Evolutionary conservation across 495 filamentous ascomycete genomes (phyloP).

Genomic region (Aspergillus mulundensis): DNA sequence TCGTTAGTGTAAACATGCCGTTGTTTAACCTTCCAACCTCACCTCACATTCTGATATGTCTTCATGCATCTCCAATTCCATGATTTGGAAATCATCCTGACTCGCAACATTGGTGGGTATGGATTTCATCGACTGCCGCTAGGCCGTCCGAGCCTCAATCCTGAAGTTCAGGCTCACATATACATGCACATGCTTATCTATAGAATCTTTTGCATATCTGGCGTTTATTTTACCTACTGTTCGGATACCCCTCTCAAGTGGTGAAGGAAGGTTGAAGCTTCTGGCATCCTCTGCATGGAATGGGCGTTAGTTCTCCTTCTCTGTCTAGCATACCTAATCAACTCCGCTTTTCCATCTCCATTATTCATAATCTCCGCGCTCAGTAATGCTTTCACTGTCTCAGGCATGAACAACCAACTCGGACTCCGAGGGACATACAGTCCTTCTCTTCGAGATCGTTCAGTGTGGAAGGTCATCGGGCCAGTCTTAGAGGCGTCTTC

Average conservation of each 20-base stretch:
- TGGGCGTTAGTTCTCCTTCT: not conserved
- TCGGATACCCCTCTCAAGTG: slow-evolving; percentile 19
- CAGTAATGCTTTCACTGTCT: not conserved
- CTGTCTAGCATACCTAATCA: slow-evolving; percentile 12
- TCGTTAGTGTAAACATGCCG: not conserved
- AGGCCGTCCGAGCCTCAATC: not conserved
- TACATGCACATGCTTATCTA: slow-evolving; percentile 9
- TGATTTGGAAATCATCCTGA: not conserved
- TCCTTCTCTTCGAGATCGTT: slow-evolving; percentile 49
- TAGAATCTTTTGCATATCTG: slow-evolving; percentile 9
- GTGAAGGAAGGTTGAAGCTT: not conserved
- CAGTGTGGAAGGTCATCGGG: slow-evolving; percentile 46
- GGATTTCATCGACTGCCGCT: not conserved
- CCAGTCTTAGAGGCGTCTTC: slow-evolving; percentile 35
- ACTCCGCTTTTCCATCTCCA: slow-evolving; percentile 5
- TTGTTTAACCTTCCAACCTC: not conserved
- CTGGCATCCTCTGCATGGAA: not conserved
- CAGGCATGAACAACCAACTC: slow-evolving; percentile 6
- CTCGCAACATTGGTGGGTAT: not conserved
- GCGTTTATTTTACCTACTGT: not conserved
- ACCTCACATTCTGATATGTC: not conserved
- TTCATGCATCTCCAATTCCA: not conserved
- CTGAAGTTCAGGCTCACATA: not conserved
- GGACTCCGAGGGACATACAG: slow-evolving; percentile 43
- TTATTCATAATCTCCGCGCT: not conserved